phyloP scores from a whole-genome alignment of 495 filamentous ascomycete genomes.

The Penicillium argentinense region DNA sequence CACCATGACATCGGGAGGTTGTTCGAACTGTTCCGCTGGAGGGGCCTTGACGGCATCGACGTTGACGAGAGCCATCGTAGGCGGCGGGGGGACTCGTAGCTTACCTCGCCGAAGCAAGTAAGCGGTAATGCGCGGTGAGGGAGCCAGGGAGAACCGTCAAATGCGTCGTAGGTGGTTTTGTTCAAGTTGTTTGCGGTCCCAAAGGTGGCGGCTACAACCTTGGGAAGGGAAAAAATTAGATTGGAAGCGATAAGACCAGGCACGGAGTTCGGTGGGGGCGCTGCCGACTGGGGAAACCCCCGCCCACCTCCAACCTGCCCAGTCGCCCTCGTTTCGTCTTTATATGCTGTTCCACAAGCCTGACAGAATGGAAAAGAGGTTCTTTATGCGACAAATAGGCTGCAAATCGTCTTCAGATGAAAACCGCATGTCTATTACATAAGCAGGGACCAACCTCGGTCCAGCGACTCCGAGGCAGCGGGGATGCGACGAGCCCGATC shows the following conservation, averaged over 20 bases:
- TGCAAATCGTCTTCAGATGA: constrained; percentile 10
- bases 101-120: constrained; percentile 57
- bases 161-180: too few relatives aligned
- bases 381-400: too few relatives aligned
- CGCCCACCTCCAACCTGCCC: constrained; percentile 1
- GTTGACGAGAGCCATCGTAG: constrained; percentile 56
- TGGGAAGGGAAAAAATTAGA: background rate
- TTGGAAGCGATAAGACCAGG: background rate
- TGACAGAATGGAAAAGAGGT: too few relatives aligned
- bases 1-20: constrained; percentile 54
- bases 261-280: background rate
- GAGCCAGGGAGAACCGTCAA: constrained; percentile 54
- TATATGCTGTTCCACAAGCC: too few relatives aligned
- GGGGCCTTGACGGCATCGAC: constrained; percentile 39
- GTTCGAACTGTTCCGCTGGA: constrained; percentile 32
- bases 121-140: constrained; percentile 58
- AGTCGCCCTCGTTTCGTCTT: too few relatives aligned
- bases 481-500: constrained; percentile 13
- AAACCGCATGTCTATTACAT: constrained; percentile 16
- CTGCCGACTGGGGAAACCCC: too few relatives aligned
- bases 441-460: constrained; percentile 26
- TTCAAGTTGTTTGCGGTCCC: too few relatives aligned
- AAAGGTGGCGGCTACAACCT: too few relatives aligned
- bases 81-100: constrained; percentile 36
- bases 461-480: constrained; percentile 14